Evolutionary conservation across 2,329 filamentous ascomycete species (phyloP).

Genomic region (Pyrenophora graminea): DNA sequence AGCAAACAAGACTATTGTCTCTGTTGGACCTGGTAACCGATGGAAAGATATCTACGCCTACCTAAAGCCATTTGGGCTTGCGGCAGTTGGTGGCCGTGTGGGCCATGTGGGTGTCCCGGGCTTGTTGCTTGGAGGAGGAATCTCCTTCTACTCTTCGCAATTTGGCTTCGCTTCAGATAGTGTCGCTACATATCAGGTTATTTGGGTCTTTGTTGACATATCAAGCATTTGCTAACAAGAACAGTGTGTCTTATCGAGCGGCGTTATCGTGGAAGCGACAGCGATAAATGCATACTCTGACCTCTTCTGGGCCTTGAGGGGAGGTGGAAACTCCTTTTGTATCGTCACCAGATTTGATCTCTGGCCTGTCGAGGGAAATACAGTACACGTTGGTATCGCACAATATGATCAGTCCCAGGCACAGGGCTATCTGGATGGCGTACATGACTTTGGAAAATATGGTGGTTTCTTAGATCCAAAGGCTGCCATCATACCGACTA

Average conservation of each 20-base stretch:
- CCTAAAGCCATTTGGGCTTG: constrained; percentile 25
- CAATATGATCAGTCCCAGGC: constrained; percentile 20
- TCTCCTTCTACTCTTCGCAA: constrained; percentile 27
- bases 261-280: constrained; percentile 26
- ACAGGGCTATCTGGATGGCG: constrained; percentile 23
- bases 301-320: constrained; percentile 40
- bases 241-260: constrained; percentile 32
- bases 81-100: constrained; percentile 35
- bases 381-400: constrained; percentile 20
- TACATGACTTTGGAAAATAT: constrained; percentile 26
- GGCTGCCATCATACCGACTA: constrained; percentile 26
- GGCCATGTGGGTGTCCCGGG: constrained; percentile 39
- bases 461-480: constrained; percentile 22
- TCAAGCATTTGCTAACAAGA: neutral
- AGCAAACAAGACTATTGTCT: constrained; percentile 26
- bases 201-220: neutral
- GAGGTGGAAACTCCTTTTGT: constrained; percentile 33
- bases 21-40: constrained; percentile 34
- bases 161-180: constrained; percentile 27
- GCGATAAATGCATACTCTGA: constrained; percentile 30
- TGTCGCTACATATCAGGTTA: constrained; percentile 29
- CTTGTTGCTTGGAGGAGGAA: constrained; percentile 32
- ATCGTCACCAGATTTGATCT: constrained; percentile 27
- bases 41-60: constrained; percentile 39
- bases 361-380: constrained; percentile 8